Percentiles rank a stretch among this genome's conserved stretches.
phyloP scores from a whole-genome alignment of 2,329 filamentous ascomycete genomes.

The Dryadomyces quercus-mongolicae region DNA sequence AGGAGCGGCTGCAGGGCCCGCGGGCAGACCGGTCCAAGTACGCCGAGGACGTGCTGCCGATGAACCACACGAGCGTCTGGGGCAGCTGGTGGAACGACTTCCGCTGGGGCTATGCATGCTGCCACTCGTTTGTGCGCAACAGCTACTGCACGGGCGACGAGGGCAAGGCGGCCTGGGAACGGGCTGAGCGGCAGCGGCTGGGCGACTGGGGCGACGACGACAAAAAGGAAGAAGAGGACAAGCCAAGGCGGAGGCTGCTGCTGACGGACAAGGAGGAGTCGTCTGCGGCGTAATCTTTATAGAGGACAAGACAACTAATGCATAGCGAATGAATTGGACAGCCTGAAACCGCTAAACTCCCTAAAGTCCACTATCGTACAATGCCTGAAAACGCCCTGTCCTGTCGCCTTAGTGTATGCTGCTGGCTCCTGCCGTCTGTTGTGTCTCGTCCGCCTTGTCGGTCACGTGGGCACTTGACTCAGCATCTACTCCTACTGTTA shows the following conservation, averaged over 20 bases:
- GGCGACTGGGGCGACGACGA: conserved; percentile 27
- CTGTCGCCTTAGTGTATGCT: too few species aligned
- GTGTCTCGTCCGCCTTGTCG: too few species aligned
- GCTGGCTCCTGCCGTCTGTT: too few species aligned
- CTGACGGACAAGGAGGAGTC: not conserved
- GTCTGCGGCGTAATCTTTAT: not conserved
- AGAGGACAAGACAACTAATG: not conserved
- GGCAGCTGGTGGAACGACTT: conserved; percentile 97
- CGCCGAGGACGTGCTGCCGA: conserved; percentile 70
- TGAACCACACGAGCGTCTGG: conserved; percentile 90
- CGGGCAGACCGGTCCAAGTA: conserved; percentile 80
- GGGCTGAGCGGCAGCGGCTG: conserved; percentile 51
- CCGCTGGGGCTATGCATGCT: conserved; percentile 92
- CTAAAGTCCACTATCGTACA: too few species aligned
- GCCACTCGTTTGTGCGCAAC: conserved; percentile 87
- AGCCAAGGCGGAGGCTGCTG: not conserved
- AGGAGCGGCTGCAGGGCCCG: conserved; percentile 68
- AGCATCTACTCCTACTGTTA: too few species aligned
- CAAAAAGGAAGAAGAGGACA: not conserved
- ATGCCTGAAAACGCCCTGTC: too few species aligned
- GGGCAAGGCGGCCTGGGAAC: conserved; percentile 69
- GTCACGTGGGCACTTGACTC: too few species aligned
- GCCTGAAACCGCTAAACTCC: too few species aligned
- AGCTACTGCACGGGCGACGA: conserved; percentile 94
- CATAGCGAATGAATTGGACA: not conserved